Percentiles rank a stretch among this genome's conserved stretches.
These are phyloP conservation scores for Phytopythium ostracodes DNA, from an alignment of 352 stramenopile genomes.

Conservation along the genomic window DNA sequence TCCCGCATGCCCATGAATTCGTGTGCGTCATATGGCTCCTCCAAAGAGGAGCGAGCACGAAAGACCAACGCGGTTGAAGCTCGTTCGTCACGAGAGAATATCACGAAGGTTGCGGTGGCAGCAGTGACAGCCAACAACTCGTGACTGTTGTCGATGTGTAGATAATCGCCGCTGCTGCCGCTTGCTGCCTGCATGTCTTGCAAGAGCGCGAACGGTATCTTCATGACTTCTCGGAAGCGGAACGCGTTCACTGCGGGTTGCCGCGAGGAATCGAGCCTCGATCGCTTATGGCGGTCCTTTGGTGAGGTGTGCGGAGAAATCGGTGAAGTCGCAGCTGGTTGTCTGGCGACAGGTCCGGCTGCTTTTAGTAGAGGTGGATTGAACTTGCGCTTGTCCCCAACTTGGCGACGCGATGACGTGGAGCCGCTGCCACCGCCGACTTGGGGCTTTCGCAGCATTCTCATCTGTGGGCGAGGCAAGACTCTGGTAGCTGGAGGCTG, in stretches of 20 bases:
- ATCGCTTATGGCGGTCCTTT: background rate
- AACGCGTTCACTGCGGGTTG: constrained; percentile 3
- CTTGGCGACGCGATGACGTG: background rate
- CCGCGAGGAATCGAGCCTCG: background rate
- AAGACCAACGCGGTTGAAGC: background rate
- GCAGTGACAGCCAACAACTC: constrained; percentile 27
- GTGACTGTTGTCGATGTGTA: background rate
- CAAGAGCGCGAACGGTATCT: constrained; percentile 33
- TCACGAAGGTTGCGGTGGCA: constrained; percentile 21
- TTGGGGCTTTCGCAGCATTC: background rate
- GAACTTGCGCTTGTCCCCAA: constrained; percentile 6
- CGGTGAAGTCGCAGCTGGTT: background rate
- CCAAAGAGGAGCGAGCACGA: constrained; percentile 4
- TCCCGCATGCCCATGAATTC: constrained; percentile 18
- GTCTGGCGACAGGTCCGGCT: background rate
- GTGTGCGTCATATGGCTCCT: constrained; percentile 12
- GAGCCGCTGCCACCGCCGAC: background rate
- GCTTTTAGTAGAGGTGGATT: background rate
- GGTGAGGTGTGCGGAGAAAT: background rate
- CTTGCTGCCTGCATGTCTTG: constrained; percentile 7
- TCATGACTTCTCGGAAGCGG: constrained; percentile 36
- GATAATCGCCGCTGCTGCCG: background rate
- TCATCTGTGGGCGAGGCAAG: background rate
- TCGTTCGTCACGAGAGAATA: constrained; percentile 21
- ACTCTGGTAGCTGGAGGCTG: background rate